Evolutionary conservation across 2,329 filamentous ascomycete genomes (phyloP), one percentile per base, ranked within the genome.

Genomic region (Pseudocercospora fuligena): DNA sequence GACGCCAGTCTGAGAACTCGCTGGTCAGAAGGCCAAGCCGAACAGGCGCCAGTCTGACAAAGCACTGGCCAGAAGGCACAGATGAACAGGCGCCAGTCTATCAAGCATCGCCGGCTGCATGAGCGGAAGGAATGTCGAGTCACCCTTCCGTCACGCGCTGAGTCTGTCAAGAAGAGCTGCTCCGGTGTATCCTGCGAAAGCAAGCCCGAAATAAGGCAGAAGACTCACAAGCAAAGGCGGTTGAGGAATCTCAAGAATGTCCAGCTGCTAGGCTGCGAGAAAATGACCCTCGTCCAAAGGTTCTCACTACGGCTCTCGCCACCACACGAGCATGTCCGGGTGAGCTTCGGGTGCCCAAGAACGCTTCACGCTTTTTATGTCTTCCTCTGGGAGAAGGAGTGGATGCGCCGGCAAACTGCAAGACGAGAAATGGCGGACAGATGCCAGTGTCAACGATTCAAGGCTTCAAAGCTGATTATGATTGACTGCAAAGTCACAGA

Each of bases 341-440:
- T 51, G 46, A 51, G 46, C 46, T 51, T 49, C 46, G n/a, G n/a
- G 46, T 51, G 46, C 46, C 46, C 46, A 51, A 51, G 46, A 23
- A 51, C 14, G 46, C 23, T 51, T 19, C 46, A 51, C 23, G 46
- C 12, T 51, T 21, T 21, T 11, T 25, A 25, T 21, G 19, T 51
- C 46, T 51, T 25, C 23, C 46, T 51, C n/a, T 23, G 19, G 23
- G 19, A 51, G 19, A 51, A 25, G 33, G 33, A 36, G 33, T 36
- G 33, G 33, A 36, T 16, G 33, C 33, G 12, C 33, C 12, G 33
- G 33, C 33, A 36, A 36, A 36, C 33, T 36, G 33, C 12, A 36
- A 36, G 33, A 36, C 33, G 12, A 33, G 31, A 36, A 36, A 36
- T 36, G 33, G 33, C 33, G 12, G 33, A 16, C 33, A 36, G 12